Conservation (phyloP, 2,329 filamentous ascomycete species). For the Orbilia javanica region DNA sequence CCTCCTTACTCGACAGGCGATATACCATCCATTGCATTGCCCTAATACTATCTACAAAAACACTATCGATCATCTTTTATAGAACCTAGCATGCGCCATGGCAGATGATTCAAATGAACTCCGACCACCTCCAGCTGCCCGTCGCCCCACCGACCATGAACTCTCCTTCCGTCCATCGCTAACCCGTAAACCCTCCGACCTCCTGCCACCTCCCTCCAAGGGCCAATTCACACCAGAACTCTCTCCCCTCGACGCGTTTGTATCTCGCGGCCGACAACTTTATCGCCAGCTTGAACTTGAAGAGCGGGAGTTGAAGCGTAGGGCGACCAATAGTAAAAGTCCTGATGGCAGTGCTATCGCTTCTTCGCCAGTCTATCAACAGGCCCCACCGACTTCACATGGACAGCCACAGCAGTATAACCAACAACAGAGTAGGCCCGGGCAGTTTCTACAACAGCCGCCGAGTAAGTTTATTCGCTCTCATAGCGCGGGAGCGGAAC, state of each 20-base stretch:
- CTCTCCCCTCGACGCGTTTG: constrained; percentile 95
- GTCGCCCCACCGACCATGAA: constrained; percentile 55
- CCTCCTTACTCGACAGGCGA: constrained; percentile 14
- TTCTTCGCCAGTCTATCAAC: constrained; percentile 26
- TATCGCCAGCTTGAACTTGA: constrained; percentile 80
- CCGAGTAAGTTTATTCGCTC: constrained; percentile 53
- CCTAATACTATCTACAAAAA: background rate
- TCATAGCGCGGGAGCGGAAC: constrained; percentile 55
- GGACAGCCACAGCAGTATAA: constrained; percentile 9
- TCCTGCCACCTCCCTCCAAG: constrained; percentile 43
- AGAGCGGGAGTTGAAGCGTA: constrained; percentile 40
- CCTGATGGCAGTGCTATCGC: constrained; percentile 25
- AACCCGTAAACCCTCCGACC: constrained; percentile 52
- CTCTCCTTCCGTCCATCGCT: constrained; percentile 46
- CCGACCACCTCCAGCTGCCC: constrained; percentile 31
- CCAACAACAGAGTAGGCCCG: background rate
- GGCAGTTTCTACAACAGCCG: constrained; percentile 51
- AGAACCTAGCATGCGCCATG: constrained; percentile 49
- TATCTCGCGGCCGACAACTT: constrained; percentile 87
- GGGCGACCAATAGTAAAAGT: constrained; percentile 35
- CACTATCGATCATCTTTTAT: background rate
- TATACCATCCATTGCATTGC: background rate
- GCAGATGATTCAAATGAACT: constrained; percentile 53
- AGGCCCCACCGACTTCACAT: constrained; percentile 6
- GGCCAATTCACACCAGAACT: constrained; percentile 88